Conservation (phyloP, 2,329 filamentous ascomycete species). For the Huntiella omanensis region DNA sequence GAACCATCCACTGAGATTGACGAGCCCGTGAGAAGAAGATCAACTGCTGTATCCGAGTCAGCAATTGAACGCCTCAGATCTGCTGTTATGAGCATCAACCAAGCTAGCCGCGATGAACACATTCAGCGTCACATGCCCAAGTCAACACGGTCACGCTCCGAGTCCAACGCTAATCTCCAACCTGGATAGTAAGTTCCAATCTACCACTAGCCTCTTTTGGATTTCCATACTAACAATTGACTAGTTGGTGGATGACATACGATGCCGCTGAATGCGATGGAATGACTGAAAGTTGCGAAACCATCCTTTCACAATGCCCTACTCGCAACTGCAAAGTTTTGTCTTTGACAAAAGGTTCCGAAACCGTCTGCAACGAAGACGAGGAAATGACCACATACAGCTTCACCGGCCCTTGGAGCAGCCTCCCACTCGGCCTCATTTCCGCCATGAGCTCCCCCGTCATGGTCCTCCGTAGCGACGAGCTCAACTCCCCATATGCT, state of each 20-base stretch:
- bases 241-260: slow-evolving; percentile 39
- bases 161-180: no score
- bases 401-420: slow-evolving; percentile 23
- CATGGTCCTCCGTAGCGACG: slow-evolving; percentile 32
- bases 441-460: slow-evolving; percentile 29
- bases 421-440: slow-evolving; percentile 31
- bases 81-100: neutral
- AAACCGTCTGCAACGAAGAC: slow-evolving; percentile 21
- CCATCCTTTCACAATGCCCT: slow-evolving; percentile 26
- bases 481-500: slow-evolving; percentile 30
- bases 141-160: neutral
- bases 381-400: slow-evolving; percentile 23
- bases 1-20: no score
- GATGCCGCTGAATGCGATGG: slow-evolving; percentile 37
- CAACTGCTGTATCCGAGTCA: no score
- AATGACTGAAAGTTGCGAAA: slow-evolving; percentile 26
- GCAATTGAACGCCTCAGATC: no score
- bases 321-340: slow-evolving; percentile 26
- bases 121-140: neutral
- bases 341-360: slow-evolving; percentile 32
- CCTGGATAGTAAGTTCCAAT: slow-evolving; percentile 26
- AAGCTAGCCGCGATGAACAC: neutral
- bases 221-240: neutral
- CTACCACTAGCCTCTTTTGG: neutral
- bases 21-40: no score